Percentiles rank a stretch among this genome's conserved stretches.
phyloP scores from a whole-genome alignment of 495 filamentous ascomycete species.

The Talaromyces liani region DNA sequence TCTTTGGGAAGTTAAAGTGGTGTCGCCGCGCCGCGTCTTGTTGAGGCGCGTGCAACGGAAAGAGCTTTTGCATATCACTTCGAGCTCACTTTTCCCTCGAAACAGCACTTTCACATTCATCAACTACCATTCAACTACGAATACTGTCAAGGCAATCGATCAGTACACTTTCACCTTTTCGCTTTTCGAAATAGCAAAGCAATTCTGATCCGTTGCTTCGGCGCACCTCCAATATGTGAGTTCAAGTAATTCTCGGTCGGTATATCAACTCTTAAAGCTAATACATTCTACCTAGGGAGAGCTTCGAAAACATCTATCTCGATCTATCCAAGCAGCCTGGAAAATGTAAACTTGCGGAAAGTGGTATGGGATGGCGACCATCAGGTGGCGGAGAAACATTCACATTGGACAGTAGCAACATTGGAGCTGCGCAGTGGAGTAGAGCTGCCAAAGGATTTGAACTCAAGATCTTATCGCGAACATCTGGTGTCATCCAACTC shows the following conservation, averaged over 20 bases:
- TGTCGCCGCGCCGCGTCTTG: slow-evolving; percentile 2
- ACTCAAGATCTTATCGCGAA: slow-evolving; percentile 78
- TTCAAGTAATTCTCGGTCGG: slow-evolving; percentile 1
- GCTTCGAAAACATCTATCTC: slow-evolving; percentile 91
- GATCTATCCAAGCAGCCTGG: slow-evolving; percentile 86
- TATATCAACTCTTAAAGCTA: background rate
- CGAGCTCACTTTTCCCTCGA: background rate
- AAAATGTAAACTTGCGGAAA: slow-evolving; percentile 88
- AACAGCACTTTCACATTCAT: background rate
- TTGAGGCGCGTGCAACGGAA: background rate
- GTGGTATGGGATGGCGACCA: slow-evolving; percentile 90
- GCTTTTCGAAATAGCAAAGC: background rate
- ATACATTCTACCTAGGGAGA: slow-evolving; percentile 52
- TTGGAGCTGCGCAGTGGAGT: slow-evolving; percentile 88
- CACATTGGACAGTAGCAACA: slow-evolving; percentile 76
- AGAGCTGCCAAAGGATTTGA: slow-evolving; percentile 88
- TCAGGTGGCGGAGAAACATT: slow-evolving; percentile 81
- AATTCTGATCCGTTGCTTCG: background rate
- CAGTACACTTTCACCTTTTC: background rate
- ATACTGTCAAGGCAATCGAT: background rate
- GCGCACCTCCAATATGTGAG: slow-evolving; percentile 37
- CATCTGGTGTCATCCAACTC: slow-evolving; percentile 79
- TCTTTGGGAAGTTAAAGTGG: slow-evolving; percentile 3
- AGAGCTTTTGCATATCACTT: slow-evolving; percentile 1
- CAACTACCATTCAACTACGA: background rate